These are phyloP conservation scores for Fusarium pininemorale DNA, from an alignment of 2,329 filamentous ascomycete genomes.

Conservation along the genomic window DNA sequence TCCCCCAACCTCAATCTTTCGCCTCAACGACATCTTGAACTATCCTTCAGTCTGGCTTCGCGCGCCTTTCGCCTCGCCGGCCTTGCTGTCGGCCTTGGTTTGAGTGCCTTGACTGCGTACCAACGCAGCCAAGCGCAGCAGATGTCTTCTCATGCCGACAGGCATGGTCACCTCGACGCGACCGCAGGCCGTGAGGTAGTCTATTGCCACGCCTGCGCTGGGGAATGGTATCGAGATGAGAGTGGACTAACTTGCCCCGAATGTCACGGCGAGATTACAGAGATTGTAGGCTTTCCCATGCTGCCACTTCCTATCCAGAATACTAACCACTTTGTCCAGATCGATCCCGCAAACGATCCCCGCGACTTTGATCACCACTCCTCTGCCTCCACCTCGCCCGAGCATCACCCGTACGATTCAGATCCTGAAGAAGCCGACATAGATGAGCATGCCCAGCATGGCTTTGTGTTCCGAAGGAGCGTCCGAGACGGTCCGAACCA, in stretches of 20 bases:
- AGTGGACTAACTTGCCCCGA: conserved; percentile 75
- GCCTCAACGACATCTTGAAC: background rate
- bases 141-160: conserved; percentile 48
- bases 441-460: conserved; percentile 59
- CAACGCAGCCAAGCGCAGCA: conserved; percentile 56
- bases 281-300: conserved; percentile 73
- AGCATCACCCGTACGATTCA: conserved; percentile 50
- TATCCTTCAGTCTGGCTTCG: conserved; percentile 61
- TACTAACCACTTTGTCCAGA: conserved; percentile 49
- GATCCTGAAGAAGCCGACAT: conserved; percentile 69
- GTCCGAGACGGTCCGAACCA: conserved; percentile 43
- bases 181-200: conserved; percentile 73
- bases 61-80: conserved; percentile 63
- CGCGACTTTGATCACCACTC: conserved; percentile 51
- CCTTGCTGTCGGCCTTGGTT: conserved; percentile 67
- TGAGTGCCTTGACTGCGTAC: conserved; percentile 65
- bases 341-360: conserved; percentile 69
- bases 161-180: conserved; percentile 58
- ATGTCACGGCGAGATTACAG: conserved; percentile 82
- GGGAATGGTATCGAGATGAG: conserved; percentile 83
- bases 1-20: background rate
- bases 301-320: background rate
- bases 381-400: conserved; percentile 45
- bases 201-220: conserved; percentile 82
- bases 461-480: conserved; percentile 53